These are phyloP conservation scores for Paradendryphiella salina DNA, from an alignment of 2,329 filamentous ascomycete species.

Conservation along the genomic window DNA sequence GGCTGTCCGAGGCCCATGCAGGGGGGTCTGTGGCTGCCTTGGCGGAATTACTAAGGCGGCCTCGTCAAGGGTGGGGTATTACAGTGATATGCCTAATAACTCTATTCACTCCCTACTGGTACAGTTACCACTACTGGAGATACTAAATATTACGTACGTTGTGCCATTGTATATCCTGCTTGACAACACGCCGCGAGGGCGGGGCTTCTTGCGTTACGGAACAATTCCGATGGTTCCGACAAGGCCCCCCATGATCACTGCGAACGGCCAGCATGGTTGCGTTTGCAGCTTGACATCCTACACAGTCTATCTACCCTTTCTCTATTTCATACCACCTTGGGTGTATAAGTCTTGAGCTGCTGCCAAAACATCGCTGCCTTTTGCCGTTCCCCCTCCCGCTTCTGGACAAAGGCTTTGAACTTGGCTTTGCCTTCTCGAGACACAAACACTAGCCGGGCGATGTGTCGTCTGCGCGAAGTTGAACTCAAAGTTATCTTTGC, in stretches of 20 bases:
- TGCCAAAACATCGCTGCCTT: not conserved
- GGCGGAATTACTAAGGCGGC: constrained; percentile 14
- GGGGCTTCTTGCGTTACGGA: not conserved
- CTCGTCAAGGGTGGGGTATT: constrained; percentile 4
- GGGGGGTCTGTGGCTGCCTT: constrained; percentile 14
- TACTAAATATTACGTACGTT: not conserved
- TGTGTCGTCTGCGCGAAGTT: not conserved
- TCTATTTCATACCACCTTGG: too few species aligned
- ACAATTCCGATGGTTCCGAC: not conserved
- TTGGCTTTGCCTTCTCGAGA: constrained; percentile 3
- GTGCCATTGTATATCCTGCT: not conserved
- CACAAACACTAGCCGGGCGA: not conserved
- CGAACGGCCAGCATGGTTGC: too few species aligned
- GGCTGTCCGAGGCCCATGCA: constrained; percentile 11
- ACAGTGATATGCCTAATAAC: not conserved
- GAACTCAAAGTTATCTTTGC: too few species aligned
- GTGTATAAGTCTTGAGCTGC: not conserved
- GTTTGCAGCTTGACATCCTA: too few species aligned
- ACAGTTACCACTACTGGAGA: not conserved
- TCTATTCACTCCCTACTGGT: not conserved
- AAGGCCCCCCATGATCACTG: not conserved
- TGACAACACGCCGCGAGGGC: not conserved
- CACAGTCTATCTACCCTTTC: too few species aligned
- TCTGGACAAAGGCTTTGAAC: constrained; percentile 3
- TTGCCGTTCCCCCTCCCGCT: constrained; percentile 3